phyloP scores from a whole-genome alignment of 2,329 filamentous ascomycete genomes.

The Penicillium sclerotiorum region DNA sequence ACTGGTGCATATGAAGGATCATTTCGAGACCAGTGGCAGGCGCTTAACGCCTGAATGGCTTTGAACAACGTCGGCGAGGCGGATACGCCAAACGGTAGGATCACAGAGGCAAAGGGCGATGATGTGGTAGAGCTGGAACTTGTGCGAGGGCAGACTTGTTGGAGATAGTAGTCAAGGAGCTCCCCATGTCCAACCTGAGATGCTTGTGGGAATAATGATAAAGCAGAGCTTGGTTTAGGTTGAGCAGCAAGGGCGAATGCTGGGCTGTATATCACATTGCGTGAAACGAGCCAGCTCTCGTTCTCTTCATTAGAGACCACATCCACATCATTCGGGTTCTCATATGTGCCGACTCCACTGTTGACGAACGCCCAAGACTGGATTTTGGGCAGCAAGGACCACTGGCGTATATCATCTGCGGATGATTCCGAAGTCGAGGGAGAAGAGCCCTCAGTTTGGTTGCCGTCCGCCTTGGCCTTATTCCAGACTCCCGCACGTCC shows the following conservation, averaged over 20 bases:
- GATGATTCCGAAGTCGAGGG: slow-evolving; percentile 16
- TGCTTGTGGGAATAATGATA: slow-evolving; percentile 35
- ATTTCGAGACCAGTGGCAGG: slow-evolving; percentile 40
- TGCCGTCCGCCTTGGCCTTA: slow-evolving; percentile 28
- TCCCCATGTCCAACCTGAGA: slow-evolving; percentile 31
- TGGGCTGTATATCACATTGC: slow-evolving; percentile 2
- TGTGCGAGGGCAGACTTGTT: slow-evolving; percentile 44
- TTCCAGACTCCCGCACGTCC: slow-evolving; percentile 48
- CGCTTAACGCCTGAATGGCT: slow-evolving; percentile 43
- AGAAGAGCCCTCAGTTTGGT: slow-evolving; percentile 21
- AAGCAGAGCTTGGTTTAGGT: slow-evolving; percentile 14
- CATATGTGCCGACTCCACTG: slow-evolving; percentile 32
- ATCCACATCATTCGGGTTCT: slow-evolving; percentile 28
- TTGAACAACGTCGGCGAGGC: slow-evolving; percentile 42
- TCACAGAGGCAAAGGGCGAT: slow-evolving; percentile 44
- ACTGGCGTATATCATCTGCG: slow-evolving; percentile 26
- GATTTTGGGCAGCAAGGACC: slow-evolving; percentile 31
- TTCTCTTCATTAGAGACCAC: slow-evolving; percentile 28
- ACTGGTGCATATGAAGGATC: slow-evolving; percentile 34
- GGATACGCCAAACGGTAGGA: slow-evolving; percentile 43
- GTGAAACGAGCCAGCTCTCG: slow-evolving; percentile 11
- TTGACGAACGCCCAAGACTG: slow-evolving; percentile 38
- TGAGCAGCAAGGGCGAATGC: neutral
- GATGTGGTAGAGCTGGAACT: slow-evolving; percentile 37
- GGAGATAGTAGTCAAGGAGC: slow-evolving; percentile 45